Evolutionary conservation across 2,329 filamentous ascomycete genomes (phyloP).

Genomic region (Curvularia eragrostidis): DNA sequence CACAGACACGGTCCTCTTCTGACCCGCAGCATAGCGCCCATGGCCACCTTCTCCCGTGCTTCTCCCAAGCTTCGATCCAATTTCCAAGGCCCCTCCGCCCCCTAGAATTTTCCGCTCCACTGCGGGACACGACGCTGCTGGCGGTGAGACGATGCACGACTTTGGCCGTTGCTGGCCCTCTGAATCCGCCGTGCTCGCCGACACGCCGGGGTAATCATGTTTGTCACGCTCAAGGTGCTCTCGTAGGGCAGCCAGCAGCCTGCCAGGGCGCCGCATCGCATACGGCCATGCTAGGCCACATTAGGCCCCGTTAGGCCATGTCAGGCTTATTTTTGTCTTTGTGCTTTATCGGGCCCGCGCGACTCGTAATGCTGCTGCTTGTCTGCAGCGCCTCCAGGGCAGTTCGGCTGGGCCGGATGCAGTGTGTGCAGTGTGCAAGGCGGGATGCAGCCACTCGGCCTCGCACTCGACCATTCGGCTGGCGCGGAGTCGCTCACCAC

Average conservation of each 20-base stretch:
- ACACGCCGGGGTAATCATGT: constrained; percentile 11
- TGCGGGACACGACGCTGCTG: constrained; percentile 26
- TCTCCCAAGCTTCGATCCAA: constrained; percentile 48
- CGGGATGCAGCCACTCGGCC: constrained; percentile 24
- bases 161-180: constrained; percentile 20
- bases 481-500: constrained; percentile 18
- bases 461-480: constrained; percentile 26
- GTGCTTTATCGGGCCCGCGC: constrained; percentile 32
- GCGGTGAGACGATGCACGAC: constrained; percentile 37
- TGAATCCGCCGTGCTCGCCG: constrained; percentile 17
- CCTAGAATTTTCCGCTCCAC: constrained; percentile 36
- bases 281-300: background rate
- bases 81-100: constrained; percentile 33
- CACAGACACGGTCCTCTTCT: constrained; percentile 14
- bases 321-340: constrained; percentile 45
- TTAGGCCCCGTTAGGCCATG: constrained; percentile 19
- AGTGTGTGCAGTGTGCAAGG: constrained; percentile 21
- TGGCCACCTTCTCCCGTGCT: constrained; percentile 48
- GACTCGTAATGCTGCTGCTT: constrained; percentile 41
- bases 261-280: constrained; percentile 24
- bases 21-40: constrained; percentile 29
- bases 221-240: constrained; percentile 12
- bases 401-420: constrained; percentile 29
- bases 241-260: constrained; percentile 24
- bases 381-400: constrained; percentile 1